Evolutionary conservation across 352 stramenopile genomes (phyloP).

Genomic region (Thraustochytrium striatum): DNA sequence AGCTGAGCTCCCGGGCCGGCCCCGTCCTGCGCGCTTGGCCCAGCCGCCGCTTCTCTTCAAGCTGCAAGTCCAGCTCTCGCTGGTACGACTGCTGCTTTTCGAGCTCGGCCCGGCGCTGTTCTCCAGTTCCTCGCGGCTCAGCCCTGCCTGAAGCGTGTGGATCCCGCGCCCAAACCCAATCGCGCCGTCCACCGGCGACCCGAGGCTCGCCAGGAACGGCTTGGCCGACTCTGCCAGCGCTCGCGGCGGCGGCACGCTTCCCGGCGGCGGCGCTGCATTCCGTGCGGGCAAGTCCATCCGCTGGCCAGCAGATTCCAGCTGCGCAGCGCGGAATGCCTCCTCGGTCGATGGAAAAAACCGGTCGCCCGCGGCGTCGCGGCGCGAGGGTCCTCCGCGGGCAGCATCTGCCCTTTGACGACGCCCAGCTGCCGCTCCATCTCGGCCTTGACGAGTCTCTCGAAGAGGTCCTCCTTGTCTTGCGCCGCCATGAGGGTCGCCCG

Average conservation of each 20-base stretch:
- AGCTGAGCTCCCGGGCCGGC: neutral
- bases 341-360: neutral
- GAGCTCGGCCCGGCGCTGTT: neutral
- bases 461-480: neutral
- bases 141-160: neutral
- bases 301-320: constrained; percentile 4
- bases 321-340: constrained; percentile 26
- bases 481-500: too few relatives aligned
- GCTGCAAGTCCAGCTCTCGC: constrained; percentile 21
- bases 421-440: constrained; percentile 16
- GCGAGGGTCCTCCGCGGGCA: neutral
- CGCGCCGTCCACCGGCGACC: too few relatives aligned
- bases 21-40: neutral
- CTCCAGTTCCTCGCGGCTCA: neutral
- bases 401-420: neutral
- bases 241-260: neutral
- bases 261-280: neutral
- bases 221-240: neutral
- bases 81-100: constrained; percentile 32
- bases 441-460: constrained; percentile 23
- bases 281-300: neutral
- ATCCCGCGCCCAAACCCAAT: constrained; percentile 23
- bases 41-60: constrained; percentile 9
- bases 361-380: neutral
- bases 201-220: too few relatives aligned